phyloP scores from a whole-genome alignment of 345 rosid genomes.

The Hibiscus mutabilis region DNA sequence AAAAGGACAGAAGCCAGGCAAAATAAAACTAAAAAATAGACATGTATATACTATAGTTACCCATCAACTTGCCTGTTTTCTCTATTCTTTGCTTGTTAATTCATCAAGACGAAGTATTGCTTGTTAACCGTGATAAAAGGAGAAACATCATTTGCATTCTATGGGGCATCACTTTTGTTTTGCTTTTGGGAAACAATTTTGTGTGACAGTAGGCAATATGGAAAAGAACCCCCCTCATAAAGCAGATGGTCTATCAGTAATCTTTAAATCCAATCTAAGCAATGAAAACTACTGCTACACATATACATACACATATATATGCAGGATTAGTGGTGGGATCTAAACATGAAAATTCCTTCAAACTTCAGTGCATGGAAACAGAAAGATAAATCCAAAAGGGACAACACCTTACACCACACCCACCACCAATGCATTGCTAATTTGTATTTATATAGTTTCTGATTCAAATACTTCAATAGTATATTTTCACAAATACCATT shows the following conservation, averaged over 20 bases:
- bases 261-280: conserved; percentile 3
- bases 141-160: conserved; percentile 1
- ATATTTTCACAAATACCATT: too few relatives aligned
- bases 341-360: too few relatives aligned
- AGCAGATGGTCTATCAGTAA: not conserved
- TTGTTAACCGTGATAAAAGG: not conserved
- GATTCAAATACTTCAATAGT: too few relatives aligned
- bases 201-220: conserved; percentile 1
- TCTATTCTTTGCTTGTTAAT: too few relatives aligned
- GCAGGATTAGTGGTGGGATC: too few relatives aligned
- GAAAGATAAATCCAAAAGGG: too few relatives aligned
- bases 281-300: not conserved
- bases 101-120: not conserved
- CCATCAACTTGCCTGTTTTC: not conserved
- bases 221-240: not conserved
- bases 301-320: too few relatives aligned
- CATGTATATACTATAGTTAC: not conserved
- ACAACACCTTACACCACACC: too few relatives aligned
- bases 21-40: not conserved
- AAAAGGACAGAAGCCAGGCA: not conserved
- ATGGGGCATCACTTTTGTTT: conserved; percentile 8
- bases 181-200: conserved; percentile 16
- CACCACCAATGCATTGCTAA: too few relatives aligned
- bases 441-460: too few relatives aligned
- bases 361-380: too few relatives aligned